A percentile compares a stretch with the other conserved stretches of the same genome.
Conservation (phyloP, 371 early-diverging fungal species). For the Synchytrium microbalum region DNA sequence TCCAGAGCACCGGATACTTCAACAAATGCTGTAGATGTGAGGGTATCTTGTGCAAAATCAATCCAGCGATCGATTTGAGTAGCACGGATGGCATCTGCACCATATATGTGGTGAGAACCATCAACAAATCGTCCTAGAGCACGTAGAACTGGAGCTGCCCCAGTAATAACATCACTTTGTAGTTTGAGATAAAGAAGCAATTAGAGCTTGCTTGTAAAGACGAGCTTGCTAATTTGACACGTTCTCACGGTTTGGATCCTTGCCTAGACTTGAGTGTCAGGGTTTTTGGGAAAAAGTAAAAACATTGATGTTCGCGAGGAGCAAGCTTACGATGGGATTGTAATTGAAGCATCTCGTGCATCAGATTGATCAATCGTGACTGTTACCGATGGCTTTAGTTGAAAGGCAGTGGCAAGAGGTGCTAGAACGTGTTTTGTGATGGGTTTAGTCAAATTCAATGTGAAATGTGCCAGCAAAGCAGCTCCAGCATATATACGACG, state of each 20-base stretch:
- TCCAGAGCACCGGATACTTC: slow-evolving; percentile 49
- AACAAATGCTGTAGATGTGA: slow-evolving; percentile 64
- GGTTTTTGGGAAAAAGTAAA: neutral
- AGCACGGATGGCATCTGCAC: neutral
- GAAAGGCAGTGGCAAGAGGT: neutral
- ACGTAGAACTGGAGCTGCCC: neutral
- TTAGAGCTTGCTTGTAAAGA: neutral
- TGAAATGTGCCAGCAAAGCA: no score
- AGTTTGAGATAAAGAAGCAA: neutral
- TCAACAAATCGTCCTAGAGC: neutral
- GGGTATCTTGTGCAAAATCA: slow-evolving; percentile 51
- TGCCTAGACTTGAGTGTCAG: neutral
- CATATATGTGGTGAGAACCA: neutral
- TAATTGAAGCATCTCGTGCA: neutral
- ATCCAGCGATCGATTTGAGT: slow-evolving; percentile 28
- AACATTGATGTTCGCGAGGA: neutral
- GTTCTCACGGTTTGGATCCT: neutral
- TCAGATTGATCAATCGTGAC: neutral
- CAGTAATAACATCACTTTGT: neutral
- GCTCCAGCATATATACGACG: no score
- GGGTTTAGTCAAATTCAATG: neutral
- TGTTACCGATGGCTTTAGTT: neutral
- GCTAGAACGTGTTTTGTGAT: neutral
- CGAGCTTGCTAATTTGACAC: neutral
- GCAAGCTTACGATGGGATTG: neutral